Base-by-base conservation (phyloP, 2,329 filamentous ascomycete genomes). In the Trichoderma sp. region DNA sequence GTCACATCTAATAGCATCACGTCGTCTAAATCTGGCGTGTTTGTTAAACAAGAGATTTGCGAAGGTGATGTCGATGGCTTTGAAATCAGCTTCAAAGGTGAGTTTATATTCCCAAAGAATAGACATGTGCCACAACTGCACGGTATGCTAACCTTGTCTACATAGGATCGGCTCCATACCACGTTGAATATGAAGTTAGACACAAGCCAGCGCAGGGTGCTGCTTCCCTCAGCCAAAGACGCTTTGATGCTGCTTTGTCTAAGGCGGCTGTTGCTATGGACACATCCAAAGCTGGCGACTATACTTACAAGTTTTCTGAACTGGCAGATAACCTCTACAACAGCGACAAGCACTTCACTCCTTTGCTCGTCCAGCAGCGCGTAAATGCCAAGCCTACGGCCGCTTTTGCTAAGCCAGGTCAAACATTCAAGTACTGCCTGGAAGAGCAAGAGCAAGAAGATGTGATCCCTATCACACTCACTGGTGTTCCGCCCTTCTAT, bases 401-500 rank as follows among this genome's bases (percentile, higher is more conserved):
- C 4, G 85, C 86, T 5, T 99, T 99, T 76, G 85, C 87, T 69
- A 92, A 92, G 73, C 93, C 94, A 3, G 94, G 94, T 18, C 96
- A 96, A 79, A 94, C 93, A 0, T 97, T 97, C 84, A 97, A 96
- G 77, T 97, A 95, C 80, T 99, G 96, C 81, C 91, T 94, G 78
- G 90, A 94, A 59, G 93, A 97, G 74, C 87, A 91, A 61, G 88
- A 89, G 66, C 88, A 90, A 37, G 93, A 96, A 75, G 94, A 99
- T 76, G 89, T 88, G 51, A 97, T 99, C 66, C 94, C 95, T 0
- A 91, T 99, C 69, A 90, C 87, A 2, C 85, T 99, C 21, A 91
- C 91, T 69, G 96, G 96, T 49, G 84, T 90, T 18, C 89, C 95
- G 7, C 96, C 96, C 0, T 99, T 99, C 82, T 90, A 90, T 59